A percentile compares a stretch with the other conserved stretches of the same genome.
These are phyloP conservation scores for Discostella stelligeroides DNA, from an alignment of 108 stramenopile genomes.

Conservation along the genomic window DNA sequence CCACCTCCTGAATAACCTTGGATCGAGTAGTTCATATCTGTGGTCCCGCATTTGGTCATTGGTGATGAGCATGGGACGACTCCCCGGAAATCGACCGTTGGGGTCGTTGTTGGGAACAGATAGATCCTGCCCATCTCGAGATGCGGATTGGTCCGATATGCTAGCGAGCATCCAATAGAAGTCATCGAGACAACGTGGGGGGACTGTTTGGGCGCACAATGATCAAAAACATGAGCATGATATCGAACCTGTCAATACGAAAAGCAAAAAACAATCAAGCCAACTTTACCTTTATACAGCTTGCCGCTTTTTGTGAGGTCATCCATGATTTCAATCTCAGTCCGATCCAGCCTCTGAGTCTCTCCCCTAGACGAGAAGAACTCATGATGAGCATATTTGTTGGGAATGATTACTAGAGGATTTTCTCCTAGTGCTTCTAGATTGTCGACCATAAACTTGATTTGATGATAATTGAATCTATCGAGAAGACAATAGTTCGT, in stretches of 20 bases:
- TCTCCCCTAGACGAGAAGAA: constrained; percentile 42
- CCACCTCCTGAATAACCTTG: constrained; percentile 82
- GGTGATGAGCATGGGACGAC: constrained; percentile 75
- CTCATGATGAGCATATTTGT: constrained; percentile 61
- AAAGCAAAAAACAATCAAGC: too few relatives aligned
- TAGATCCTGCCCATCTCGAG: constrained; percentile 53
- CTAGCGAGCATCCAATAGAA: constrained; percentile 89
- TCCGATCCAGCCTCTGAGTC: constrained; percentile 25
- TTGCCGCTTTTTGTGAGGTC: constrained; percentile 50
- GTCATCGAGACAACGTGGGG: constrained; percentile 73
- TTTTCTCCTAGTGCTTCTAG: constrained; percentile 65
- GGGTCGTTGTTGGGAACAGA: constrained; percentile 57
- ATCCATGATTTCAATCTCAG: constrained; percentile 39
- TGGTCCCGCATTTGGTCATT: constrained; percentile 91
- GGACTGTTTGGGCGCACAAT: constrained; percentile 41
- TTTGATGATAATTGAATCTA: constrained; percentile 64
- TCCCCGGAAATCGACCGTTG: constrained; percentile 74
- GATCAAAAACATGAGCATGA: neutral
- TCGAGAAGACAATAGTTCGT: too few relatives aligned
- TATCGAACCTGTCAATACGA: neutral
- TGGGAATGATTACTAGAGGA: constrained; percentile 76
- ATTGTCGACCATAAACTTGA: constrained; percentile 55
- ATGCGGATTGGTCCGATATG: constrained; percentile 63
- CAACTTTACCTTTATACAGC: constrained; percentile 26
- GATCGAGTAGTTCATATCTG: constrained; percentile 77